Percentiles rank a stretch among this genome's conserved stretches.
These are phyloP conservation scores for Strigomonas culicis DNA, from an alignment of 208 protist genomes.

Conservation along the genomic window DNA sequence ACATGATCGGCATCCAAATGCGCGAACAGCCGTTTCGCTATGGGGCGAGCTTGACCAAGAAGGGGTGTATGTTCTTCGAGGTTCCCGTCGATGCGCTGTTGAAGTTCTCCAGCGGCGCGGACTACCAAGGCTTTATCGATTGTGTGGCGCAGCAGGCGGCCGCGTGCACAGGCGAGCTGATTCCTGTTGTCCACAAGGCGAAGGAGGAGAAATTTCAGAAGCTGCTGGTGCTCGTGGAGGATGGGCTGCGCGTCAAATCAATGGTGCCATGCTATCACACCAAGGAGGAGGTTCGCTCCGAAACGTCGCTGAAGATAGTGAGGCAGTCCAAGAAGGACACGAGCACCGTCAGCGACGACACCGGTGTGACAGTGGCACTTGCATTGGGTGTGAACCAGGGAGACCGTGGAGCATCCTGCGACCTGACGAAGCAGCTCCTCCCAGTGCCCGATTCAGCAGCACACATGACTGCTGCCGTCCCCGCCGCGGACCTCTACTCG, in stretches of 20 bases:
- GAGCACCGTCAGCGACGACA: not conserved
- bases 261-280: not conserved
- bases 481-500: too few relatives aligned
- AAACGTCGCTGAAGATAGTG: not conserved
- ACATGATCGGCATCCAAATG: conserved; percentile 31
- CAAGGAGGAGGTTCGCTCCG: not conserved
- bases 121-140: conserved; percentile 15
- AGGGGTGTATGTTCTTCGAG: conserved; percentile 26
- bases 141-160: conserved; percentile 10
- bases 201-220: conserved; percentile 15
- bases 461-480: too few relatives aligned
- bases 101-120: conserved; percentile 3
- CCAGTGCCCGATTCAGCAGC: too few relatives aligned
- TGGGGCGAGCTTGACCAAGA: not conserved
- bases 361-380: not conserved
- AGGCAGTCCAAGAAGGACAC: not conserved
- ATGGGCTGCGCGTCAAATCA: conserved; percentile 35
- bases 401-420: not conserved
- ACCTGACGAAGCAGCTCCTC: not conserved
- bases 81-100: conserved; percentile 45
- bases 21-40: conserved; percentile 24
- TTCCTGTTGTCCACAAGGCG: conserved; percentile 18
- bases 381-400: not conserved
- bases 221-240: conserved; percentile 24
- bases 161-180: conserved; percentile 9